Conservation (phyloP, 2,329 filamentous ascomycete genomes). For the Colletotrichum higginsianum region DNA sequence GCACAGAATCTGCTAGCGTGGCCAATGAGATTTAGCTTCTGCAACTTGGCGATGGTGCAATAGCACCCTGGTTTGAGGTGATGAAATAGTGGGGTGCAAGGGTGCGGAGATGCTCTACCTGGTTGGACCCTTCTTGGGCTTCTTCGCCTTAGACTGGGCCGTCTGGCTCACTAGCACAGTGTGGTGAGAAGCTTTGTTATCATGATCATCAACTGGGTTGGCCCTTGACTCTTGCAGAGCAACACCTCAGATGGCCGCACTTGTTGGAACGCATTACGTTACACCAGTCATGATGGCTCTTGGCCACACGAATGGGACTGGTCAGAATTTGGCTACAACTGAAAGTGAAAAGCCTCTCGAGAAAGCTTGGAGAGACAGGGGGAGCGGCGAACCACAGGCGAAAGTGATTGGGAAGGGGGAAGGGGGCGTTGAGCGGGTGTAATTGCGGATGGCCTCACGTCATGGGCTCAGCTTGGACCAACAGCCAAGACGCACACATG, state of each 20-base stretch:
- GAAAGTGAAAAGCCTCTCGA: conserved; percentile 4
- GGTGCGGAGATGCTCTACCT: conserved; percentile 36
- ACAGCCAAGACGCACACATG: conserved; percentile 26
- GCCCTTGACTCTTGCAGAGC: conserved; percentile 16
- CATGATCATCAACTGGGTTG: conserved; percentile 7
- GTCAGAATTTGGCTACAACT: not conserved
- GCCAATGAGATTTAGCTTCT: conserved; percentile 41
- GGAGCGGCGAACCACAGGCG: conserved; percentile 8
- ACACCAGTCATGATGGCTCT: conserved; percentile 1
- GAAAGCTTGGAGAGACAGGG: conserved; percentile 21
- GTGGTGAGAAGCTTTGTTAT: conserved; percentile 31
- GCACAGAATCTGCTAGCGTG: conserved; percentile 1
- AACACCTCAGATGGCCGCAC: conserved; percentile 10
- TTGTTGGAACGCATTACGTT: conserved; percentile 8
- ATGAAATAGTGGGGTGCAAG: conserved; percentile 30
- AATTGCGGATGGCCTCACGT: conserved; percentile 23
- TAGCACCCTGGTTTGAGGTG: conserved; percentile 42
- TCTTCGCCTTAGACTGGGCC: not conserved
- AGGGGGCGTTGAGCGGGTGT: conserved; percentile 21
- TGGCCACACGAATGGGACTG: conserved; percentile 20
- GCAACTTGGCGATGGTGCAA: conserved; percentile 43
- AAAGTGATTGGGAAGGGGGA: not conserved
- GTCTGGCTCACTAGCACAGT: conserved; percentile 2
- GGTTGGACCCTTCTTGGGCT: conserved; percentile 26
- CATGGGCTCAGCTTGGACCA: conserved; percentile 19